Evolutionary conservation across 148 eudicot genomes (phyloP), one percentile per base, ranked within the genome.

Genomic region (Gaultheria prostrata): DNA sequence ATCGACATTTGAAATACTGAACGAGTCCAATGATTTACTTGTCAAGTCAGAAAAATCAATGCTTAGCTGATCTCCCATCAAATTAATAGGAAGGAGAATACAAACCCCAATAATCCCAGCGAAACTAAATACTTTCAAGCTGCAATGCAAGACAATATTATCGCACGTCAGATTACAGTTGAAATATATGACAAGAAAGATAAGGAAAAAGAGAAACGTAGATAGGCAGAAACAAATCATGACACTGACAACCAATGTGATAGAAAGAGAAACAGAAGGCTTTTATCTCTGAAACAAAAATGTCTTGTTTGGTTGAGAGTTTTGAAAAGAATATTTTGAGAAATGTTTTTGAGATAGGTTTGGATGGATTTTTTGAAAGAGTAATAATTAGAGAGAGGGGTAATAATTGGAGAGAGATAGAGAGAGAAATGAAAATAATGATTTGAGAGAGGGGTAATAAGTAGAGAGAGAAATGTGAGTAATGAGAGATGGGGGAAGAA

Each of bases 1-100:
- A 17, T 93, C 87, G 56, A 94, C 96, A 81, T 94, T 93, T 78
- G 98, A 94, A 85, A 94, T 92, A 86, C 91, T 92, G 87, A 94
- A 94, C 70, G 89, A 82, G 57, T 94, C 98, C 90, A 94, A 78
- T 65, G 98, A 89, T 86, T 87, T 91, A 85, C 87, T 93, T 76
- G 93, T 85, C 65, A 94, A 88, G 82, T 90, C 93, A 76, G 90
- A 87, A 78, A 93, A 85, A 86, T 93, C 96, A 81, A 87, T 65
- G 48, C 67, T 79, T 61, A 94, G 86, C 89, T 94, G 98, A 86
- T 84, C 87, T 56, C 98, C 98, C 89, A 80, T 6, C 65, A 84
- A 93, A 85, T 94, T 94, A 65, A 94, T 59, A 6, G 98, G 98
- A 81, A 94, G 91, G 82, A 94, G 94, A 87, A 92, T 49, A 50